phyloP scores from a whole-genome alignment of 2,329 filamentous ascomycete genomes.

The Alternaria panax region DNA sequence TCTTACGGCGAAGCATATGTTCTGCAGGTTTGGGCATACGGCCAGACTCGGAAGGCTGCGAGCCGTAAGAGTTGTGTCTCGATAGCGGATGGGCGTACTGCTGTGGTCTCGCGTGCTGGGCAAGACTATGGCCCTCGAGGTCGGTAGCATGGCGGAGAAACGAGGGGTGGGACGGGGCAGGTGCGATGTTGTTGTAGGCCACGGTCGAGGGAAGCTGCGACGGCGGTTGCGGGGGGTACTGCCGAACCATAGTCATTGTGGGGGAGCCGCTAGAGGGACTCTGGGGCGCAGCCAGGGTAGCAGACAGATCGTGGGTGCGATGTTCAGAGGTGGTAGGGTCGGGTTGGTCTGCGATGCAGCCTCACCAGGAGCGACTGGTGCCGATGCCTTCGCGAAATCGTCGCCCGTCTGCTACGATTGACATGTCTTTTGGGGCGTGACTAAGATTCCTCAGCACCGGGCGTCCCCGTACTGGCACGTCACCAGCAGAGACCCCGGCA shows the following conservation, averaged over 20 bases:
- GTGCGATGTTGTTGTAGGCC: constrained; percentile 33
- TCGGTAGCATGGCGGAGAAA: constrained; percentile 37
- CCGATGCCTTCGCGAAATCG: constrained; percentile 54
- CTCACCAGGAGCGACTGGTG: constrained; percentile 51
- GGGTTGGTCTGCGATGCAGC: constrained; percentile 26
- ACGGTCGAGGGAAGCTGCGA: constrained; percentile 37
- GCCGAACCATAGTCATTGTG: constrained; percentile 51
- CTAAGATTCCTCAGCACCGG: constrained; percentile 21
- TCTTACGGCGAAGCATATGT: constrained; percentile 87
- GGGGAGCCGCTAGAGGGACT: constrained; percentile 17
- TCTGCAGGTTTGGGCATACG: constrained; percentile 59
- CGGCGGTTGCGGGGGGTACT: constrained; percentile 45
- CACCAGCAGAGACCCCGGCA: constrained; percentile 43
- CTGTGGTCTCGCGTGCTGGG: constrained; percentile 38
- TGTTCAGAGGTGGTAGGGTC: neutral
- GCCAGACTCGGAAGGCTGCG: constrained; percentile 35
- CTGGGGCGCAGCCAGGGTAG: constrained; percentile 4
- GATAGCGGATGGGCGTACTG: constrained; percentile 53
- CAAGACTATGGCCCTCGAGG: constrained; percentile 32
- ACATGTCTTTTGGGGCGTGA: constrained; percentile 45
- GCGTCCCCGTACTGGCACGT: constrained; percentile 29
- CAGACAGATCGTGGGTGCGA: neutral
- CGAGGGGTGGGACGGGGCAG: constrained; percentile 35
- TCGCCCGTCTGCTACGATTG: constrained; percentile 47
- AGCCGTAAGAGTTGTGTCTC: constrained; percentile 47